Base-by-base conservation (phyloP, 2,329 filamentous ascomycete genomes). In the Trematosphaeria pertusa region DNA sequence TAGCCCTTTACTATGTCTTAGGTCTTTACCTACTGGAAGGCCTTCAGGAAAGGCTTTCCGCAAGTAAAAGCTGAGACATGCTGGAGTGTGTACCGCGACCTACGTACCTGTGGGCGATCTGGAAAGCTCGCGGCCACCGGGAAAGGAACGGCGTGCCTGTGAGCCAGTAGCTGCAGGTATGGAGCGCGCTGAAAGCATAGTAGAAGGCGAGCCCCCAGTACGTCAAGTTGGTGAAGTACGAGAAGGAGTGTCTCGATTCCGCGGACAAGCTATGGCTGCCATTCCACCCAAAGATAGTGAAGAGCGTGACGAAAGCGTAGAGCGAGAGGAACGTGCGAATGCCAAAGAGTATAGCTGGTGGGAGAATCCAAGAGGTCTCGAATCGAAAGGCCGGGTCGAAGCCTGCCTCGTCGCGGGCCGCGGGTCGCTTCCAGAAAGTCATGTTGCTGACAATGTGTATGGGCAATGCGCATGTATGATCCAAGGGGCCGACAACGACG, bases 201-300 rank as follows among this genome's bases (percentile, higher is more conserved):
- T 95, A 96, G 74, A 92, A 93, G 18, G 82, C 85, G 26, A 93
- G 74, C 2, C 89, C 89, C 88, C 88, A 94, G 78, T 87, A 94
- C 8, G 87, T 89, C 48, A 94, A 76, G 62, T 86, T 78, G 20
- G 91, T 95, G 76, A 96, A 95, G 78, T 84, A 95, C 61, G 86
- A 89, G 76, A 95, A 94, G 35, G 80, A 81, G 35, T 77, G 72
- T 41, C 77, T 74, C 9, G 63, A 62, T 1, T 62, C 64, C 24
- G 64, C 54, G 64, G 78, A 80, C 37, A 79, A 52, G 24, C 71
- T 67, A 65, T 83, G 78, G n/a, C 77, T 73, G 62, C 84, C 85
- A 50, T 82, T 74, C 78, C 82, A 89, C 50, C 78, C 85, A 65
- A 91, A 83, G 65, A 83, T 81, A 76, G 86, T 83, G 74, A 94